Conservation (phyloP, 139 green algal genomes). For the Closterium sp. region DNA sequence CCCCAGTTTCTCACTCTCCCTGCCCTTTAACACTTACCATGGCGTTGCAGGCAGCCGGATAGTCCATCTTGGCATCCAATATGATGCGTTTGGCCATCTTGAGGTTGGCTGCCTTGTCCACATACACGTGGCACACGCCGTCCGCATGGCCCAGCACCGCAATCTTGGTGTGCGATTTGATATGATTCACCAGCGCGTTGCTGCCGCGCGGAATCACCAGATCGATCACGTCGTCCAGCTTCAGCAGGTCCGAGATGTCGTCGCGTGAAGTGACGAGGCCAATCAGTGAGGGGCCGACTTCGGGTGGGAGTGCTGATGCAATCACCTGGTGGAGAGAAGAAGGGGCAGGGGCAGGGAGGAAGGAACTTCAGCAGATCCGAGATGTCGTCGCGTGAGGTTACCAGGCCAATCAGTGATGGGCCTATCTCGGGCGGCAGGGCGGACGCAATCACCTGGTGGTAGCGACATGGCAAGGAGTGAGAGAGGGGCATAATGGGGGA, state of each 20-base stretch:
- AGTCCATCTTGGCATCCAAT: too few relatives aligned
- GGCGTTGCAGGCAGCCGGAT: too few relatives aligned
- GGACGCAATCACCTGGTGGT: constrained; percentile 41
- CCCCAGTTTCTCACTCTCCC: too few relatives aligned
- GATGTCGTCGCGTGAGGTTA: constrained; percentile 86
- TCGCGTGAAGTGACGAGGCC: constrained; percentile 81
- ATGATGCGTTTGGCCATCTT: too few relatives aligned
- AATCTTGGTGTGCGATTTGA: constrained; percentile 93
- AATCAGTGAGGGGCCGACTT: constrained; percentile 69
- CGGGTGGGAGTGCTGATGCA: constrained; percentile 37
- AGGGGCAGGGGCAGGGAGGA: background rate
- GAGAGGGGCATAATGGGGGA: too few relatives aligned
- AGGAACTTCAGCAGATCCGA: constrained; percentile 78
- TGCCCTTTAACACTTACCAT: constrained; percentile 81
- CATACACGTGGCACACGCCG: too few relatives aligned
- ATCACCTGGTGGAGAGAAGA: constrained; percentile 22
- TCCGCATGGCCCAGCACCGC: constrained; percentile 94
- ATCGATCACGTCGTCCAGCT: too few relatives aligned
- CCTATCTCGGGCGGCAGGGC: constrained; percentile 40
- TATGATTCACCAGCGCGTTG: constrained; percentile 81
- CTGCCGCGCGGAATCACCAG: constrained; percentile 91
- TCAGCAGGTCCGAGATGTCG: too few relatives aligned
- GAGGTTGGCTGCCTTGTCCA: too few relatives aligned
- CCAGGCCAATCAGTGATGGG: constrained; percentile 73
- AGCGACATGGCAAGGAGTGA: too few relatives aligned